Evolutionary conservation across 2,329 filamentous ascomycete genomes (phyloP).

Genomic region (Chaetomiaceae sp.): DNA sequence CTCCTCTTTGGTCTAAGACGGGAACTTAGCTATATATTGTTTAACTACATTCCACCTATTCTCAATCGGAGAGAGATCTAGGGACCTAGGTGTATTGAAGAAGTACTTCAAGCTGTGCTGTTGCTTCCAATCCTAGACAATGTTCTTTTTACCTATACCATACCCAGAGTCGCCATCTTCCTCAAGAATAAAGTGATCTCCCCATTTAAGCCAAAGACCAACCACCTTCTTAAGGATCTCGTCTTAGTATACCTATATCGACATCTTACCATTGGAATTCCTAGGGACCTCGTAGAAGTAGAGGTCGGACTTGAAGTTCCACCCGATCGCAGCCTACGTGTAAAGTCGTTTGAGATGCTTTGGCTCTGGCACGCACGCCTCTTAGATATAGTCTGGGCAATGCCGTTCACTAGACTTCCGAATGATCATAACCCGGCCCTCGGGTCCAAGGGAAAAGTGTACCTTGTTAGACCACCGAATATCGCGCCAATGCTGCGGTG

Average conservation of each 20-base stretch:
- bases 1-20: not conserved
- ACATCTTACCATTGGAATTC: not conserved
- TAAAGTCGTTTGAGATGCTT: too few relatives aligned
- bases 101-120: not conserved
- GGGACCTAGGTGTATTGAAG: not conserved
- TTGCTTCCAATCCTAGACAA: not conserved
- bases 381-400: too few relatives aligned
- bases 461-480: too few relatives aligned
- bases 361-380: too few relatives aligned
- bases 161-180: not conserved
- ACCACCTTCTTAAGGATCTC: not conserved
- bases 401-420: too few relatives aligned
- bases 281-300: not conserved
- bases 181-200: not conserved
- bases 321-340: not conserved
- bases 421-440: too few relatives aligned
- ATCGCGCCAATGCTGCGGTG: too few relatives aligned
- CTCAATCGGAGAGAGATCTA: too few relatives aligned
- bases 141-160: not conserved
- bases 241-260: not conserved
- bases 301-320: not conserved
- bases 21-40: not conserved
- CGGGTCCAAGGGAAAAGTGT: too few relatives aligned
- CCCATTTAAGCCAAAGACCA: not conserved
- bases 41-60: too few relatives aligned